Evolutionary conservation across 2,329 filamentous ascomycete species (phyloP).

Genomic region (Aspergillus spinulosporus): DNA sequence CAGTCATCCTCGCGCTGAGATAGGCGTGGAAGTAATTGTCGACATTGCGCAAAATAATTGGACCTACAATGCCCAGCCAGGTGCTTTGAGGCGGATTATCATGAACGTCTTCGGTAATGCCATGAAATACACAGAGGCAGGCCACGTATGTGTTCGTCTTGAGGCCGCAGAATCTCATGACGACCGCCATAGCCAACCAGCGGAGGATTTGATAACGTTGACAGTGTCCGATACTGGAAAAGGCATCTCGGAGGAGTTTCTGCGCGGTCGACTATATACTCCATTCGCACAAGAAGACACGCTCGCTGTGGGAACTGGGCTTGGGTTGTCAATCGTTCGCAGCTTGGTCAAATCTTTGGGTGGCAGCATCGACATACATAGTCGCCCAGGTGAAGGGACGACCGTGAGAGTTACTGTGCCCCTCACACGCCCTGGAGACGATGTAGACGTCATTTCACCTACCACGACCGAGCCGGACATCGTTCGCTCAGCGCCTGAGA

Average conservation of each 20-base stretch:
- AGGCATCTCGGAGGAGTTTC: conserved; percentile 64
- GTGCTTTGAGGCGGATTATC: conserved; percentile 56
- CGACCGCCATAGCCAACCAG: conserved; percentile 33
- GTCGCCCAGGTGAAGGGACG: conserved; percentile 56
- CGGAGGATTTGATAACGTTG: conserved; percentile 40
- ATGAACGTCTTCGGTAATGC: conserved; percentile 66
- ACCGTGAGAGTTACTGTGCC: conserved; percentile 54
- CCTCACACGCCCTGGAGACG: conserved; percentile 33
- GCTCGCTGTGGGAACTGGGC: conserved; percentile 50
- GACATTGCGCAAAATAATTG: conserved; percentile 55
- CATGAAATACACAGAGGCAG: conserved; percentile 60
- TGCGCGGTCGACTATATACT: conserved; percentile 61
- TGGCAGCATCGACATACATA: conserved; percentile 60
- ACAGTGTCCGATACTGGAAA: conserved; percentile 64
- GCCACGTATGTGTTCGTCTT: conserved; percentile 51
- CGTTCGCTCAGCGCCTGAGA: conserved; percentile 12
- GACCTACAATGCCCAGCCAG: conserved; percentile 57
- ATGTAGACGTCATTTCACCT: conserved; percentile 17
- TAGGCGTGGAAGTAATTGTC: conserved; percentile 51
- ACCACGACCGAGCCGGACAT: conserved; percentile 7
- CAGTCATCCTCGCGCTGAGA: conserved; percentile 12
- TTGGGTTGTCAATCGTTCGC: conserved; percentile 66
- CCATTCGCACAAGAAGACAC: conserved; percentile 61
- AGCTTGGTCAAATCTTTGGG: conserved; percentile 62
- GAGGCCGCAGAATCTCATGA: conserved; percentile 32